Conservation (phyloP, 352 stramenopile species). For the Thalassiosira ordinaria region DNA sequence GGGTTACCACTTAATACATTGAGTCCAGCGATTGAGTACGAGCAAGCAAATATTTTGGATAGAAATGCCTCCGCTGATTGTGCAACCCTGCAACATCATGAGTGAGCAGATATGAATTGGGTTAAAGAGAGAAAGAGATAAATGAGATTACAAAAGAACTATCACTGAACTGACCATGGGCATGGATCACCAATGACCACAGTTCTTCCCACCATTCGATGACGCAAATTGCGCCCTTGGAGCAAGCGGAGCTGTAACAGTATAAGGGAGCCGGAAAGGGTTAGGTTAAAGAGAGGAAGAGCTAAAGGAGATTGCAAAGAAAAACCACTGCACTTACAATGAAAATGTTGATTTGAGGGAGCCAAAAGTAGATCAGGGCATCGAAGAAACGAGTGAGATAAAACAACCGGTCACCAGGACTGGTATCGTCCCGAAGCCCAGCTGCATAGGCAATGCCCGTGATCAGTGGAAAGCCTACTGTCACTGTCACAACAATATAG, state of each 20-base stretch:
- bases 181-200: conserved; percentile 82
- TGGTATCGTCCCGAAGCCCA: conserved; percentile 29
- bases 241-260: conserved; percentile 56
- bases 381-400: conserved; percentile 69
- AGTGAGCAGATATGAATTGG: too few relatives aligned
- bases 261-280: not conserved
- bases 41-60: conserved; percentile 82
- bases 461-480: conserved; percentile 70
- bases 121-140: too few relatives aligned
- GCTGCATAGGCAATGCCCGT: conserved; percentile 58
- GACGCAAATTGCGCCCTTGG: conserved; percentile 70
- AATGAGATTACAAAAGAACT: too few relatives aligned
- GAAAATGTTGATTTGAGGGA: conserved; percentile 81
- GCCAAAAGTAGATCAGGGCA: conserved; percentile 81
- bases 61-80: conserved; percentile 69
- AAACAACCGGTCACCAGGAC: conserved; percentile 19
- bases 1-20: conserved; percentile 82
- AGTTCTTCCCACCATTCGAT: conserved; percentile 84
- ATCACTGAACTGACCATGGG: too few relatives aligned
- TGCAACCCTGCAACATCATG: conserved; percentile 49
- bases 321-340: too few relatives aligned
- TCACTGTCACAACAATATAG: conserved; percentile 83
- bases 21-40: conserved; percentile 77
- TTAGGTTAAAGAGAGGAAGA: not conserved
- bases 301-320: too few relatives aligned